Evolutionary conservation across 1,284 basidiomycete genomes (phyloP).

Genomic region (Heterobasidion parviporum): DNA sequence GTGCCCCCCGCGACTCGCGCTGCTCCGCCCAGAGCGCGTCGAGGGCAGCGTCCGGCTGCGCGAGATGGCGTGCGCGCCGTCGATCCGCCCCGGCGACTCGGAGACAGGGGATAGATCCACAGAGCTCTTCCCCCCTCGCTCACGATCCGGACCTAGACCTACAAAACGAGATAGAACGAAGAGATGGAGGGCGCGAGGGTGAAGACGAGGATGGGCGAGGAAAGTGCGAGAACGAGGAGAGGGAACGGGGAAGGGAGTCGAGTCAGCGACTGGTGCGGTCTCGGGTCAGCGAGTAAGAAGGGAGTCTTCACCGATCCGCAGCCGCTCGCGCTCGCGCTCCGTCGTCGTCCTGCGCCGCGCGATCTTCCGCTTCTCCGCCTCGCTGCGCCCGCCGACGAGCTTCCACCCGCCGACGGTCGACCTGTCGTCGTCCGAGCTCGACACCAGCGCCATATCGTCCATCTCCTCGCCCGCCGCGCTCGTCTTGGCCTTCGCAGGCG

Average conservation of each 20-base stretch:
- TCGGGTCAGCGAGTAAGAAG: neutral
- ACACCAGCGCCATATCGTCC: slow-evolving; percentile 30
- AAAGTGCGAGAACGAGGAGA: neutral
- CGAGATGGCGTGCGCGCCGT: neutral
- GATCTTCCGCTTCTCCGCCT: slow-evolving; percentile 23
- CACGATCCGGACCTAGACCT: neutral
- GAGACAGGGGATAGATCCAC: slow-evolving; percentile 7
- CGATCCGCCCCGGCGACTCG: neutral
- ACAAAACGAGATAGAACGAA: neutral
- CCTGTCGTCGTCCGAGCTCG: slow-evolving; percentile 35
- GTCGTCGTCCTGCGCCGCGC: slow-evolving; percentile 48
- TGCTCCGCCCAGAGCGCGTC: slow-evolving; percentile 4
- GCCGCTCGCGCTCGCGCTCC: slow-evolving; percentile 24
- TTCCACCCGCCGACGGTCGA: slow-evolving; percentile 38
- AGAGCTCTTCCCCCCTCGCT: neutral
- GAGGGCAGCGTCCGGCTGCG: slow-evolving; percentile 12
- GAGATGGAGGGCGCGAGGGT: neutral
- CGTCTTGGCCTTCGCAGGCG: slow-evolving; percentile 28
- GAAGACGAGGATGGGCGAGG: neutral
- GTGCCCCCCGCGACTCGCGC: neutral
- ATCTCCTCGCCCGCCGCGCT: slow-evolving; percentile 11
- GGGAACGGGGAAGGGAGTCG: neutral
- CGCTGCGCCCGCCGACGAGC: slow-evolving; percentile 15
- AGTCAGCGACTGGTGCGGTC: neutral
- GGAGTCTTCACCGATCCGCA: neutral